phyloP scores from a whole-genome alignment of 495 filamentous ascomycete genomes.

The Aspergillus haitiensis region DNA sequence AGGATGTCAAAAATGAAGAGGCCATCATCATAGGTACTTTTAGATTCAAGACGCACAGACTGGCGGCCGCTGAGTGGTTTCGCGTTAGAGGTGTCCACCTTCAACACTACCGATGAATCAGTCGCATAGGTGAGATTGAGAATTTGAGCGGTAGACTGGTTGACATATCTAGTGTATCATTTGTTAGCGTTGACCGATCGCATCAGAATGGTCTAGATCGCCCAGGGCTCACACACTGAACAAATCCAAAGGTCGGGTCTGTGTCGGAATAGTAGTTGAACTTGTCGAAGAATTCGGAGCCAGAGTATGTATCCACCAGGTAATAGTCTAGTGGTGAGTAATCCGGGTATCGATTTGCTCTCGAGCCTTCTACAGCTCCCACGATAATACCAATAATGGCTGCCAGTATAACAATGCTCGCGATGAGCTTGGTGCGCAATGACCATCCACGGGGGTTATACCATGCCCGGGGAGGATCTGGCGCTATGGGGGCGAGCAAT shows the following conservation, averaged over 20 bases:
- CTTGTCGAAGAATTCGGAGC: constrained; percentile 49
- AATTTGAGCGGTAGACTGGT: constrained; percentile 28
- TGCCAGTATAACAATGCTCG: constrained; percentile 32
- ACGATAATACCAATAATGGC: constrained; percentile 54
- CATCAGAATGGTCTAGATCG: not conserved
- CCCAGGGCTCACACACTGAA: constrained; percentile 40
- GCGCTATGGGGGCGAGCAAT: not conserved
- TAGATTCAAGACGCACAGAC: constrained; percentile 57
- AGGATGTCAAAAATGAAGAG: constrained; percentile 59
- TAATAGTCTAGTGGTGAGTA: constrained; percentile 52
- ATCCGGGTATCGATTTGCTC: constrained; percentile 52
- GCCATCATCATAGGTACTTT: constrained; percentile 47
- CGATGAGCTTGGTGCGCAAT: constrained; percentile 45
- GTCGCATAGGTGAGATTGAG: constrained; percentile 56
- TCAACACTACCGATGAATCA: constrained; percentile 48
- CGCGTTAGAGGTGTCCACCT: constrained; percentile 50
- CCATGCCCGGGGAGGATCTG: constrained; percentile 26
- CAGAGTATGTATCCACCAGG: constrained; percentile 53
- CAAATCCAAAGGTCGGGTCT: constrained; percentile 54
- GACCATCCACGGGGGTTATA: constrained; percentile 55
- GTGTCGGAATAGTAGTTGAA: constrained; percentile 55
- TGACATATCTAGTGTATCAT: constrained; percentile 34
- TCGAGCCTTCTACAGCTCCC: constrained; percentile 52
- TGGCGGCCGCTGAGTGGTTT: constrained; percentile 48
- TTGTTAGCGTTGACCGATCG: not conserved